phyloP scores from a whole-genome alignment of 441 rosid genomes.

The Flueggea neowawraea region DNA sequence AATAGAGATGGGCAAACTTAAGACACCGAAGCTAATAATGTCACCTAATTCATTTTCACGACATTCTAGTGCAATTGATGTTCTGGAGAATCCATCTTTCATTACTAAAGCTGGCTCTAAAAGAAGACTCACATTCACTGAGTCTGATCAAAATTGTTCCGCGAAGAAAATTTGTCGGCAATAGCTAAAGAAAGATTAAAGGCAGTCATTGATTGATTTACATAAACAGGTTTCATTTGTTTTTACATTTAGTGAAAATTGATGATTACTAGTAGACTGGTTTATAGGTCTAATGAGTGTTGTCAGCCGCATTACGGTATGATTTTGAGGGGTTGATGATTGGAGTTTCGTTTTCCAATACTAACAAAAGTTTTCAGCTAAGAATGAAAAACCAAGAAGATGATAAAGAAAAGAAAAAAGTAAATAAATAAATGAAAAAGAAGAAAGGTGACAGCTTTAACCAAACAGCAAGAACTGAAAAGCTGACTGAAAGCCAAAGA shows the following conservation, averaged over 20 bases:
- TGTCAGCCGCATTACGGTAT: conserved; percentile 24
- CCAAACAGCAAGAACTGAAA: conserved; percentile 23
- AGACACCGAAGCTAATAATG: conserved; percentile 42
- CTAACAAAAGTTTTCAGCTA: conserved; percentile 22
- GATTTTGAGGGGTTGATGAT: conserved; percentile 27
- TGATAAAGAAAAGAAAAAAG: conserved; percentile 22
- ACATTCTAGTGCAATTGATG: conserved; percentile 18
- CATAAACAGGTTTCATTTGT: background rate
- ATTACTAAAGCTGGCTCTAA: conserved; percentile 42
- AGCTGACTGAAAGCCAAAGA: conserved; percentile 34
- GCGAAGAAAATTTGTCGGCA: conserved; percentile 39
- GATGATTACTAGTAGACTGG: conserved; percentile 24
- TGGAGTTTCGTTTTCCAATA: conserved; percentile 34
- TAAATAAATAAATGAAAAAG: conserved; percentile 29
- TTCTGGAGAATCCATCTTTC: conserved; percentile 22
- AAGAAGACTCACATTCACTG: conserved; percentile 57
- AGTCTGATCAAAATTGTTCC: conserved; percentile 34
- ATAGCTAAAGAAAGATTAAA: conserved; percentile 10
- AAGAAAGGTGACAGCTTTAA: conserved; percentile 21
- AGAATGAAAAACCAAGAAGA: conserved; percentile 19
- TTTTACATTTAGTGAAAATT: conserved; percentile 6
- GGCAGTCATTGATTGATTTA: conserved; percentile 19
- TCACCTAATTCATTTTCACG: conserved; percentile 22
- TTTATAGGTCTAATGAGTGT: conserved; percentile 28
- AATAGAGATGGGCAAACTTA: conserved; percentile 43